Evolutionary conservation across 2,329 filamentous ascomycete genomes (phyloP).

Genomic region (Penicillium glabrum): DNA sequence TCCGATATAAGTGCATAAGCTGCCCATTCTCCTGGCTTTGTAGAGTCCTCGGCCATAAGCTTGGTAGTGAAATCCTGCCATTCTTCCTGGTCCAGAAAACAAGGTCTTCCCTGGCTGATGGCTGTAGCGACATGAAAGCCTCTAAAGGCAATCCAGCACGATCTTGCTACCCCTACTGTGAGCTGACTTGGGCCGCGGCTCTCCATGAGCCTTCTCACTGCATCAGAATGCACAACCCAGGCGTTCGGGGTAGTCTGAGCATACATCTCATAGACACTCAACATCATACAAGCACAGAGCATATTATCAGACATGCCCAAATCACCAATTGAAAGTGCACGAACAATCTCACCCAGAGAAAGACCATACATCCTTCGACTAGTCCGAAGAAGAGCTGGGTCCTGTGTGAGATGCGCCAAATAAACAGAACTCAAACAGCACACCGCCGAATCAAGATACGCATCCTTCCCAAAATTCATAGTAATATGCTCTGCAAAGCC

Average conservation of each 20-base stretch:
- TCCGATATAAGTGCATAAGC: slow-evolving; percentile 24
- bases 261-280: slow-evolving; percentile 43
- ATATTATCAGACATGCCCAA: slow-evolving; percentile 32
- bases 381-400: slow-evolving; percentile 19
- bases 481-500: slow-evolving; percentile 26
- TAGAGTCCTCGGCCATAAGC: slow-evolving; percentile 25
- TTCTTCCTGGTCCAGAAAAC: slow-evolving; percentile 35
- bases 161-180: slow-evolving; percentile 30
- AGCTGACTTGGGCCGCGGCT: slow-evolving; percentile 33
- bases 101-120: slow-evolving; percentile 32
- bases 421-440: slow-evolving; percentile 30
- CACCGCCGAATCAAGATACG: slow-evolving; percentile 26
- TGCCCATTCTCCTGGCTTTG: slow-evolving; percentile 25
- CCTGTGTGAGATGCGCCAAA: slow-evolving; percentile 24
- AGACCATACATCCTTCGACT: slow-evolving; percentile 34
- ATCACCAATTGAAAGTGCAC: slow-evolving; percentile 25
- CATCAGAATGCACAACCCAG: slow-evolving; percentile 40
- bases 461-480: slow-evolving; percentile 21
- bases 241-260: slow-evolving; percentile 35
- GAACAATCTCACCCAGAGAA: slow-evolving; percentile 31
- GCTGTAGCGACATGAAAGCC: slow-evolving; percentile 39
- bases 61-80: slow-evolving; percentile 31
- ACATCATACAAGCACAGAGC: slow-evolving; percentile 38
- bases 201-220: slow-evolving; percentile 36
- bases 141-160: slow-evolving; percentile 39